Percentiles rank a stretch among this genome's conserved stretches.
Conservation (phyloP, 805 yeast species). For the Wickerhamomyces rabaulensis region DNA sequence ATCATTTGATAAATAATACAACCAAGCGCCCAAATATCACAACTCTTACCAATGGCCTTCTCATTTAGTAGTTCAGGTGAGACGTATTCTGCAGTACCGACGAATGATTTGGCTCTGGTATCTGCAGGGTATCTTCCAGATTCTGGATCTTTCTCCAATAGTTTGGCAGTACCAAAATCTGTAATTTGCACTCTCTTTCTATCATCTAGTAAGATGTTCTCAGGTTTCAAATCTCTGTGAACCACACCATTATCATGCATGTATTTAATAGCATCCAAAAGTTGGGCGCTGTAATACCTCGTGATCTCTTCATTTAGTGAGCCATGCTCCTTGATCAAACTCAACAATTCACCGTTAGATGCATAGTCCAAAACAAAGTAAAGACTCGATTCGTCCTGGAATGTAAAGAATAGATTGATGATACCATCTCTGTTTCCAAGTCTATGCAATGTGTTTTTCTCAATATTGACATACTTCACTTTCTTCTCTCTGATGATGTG, state of each 20-base stretch:
- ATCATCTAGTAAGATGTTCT: constrained; percentile 63
- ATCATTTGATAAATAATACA: constrained; percentile 94
- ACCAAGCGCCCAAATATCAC: constrained; percentile 99
- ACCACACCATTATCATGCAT: constrained; percentile 74
- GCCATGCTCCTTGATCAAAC: constrained; percentile 64
- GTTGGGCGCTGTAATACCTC: constrained; percentile 65
- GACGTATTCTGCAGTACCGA: constrained; percentile 94
- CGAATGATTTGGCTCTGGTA: constrained; percentile 72
- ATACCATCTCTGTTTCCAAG: constrained; percentile 57
- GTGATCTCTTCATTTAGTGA: constrained; percentile 66
- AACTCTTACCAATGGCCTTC: constrained; percentile 80
- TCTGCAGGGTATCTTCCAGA: constrained; percentile 58
- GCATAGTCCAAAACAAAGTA: constrained; percentile 79
- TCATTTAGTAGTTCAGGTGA: constrained; percentile 77
- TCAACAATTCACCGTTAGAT: constrained; percentile 68
- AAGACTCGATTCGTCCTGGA: constrained; percentile 69
- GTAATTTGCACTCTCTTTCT: constrained; percentile 63
- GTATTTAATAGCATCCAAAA: constrained; percentile 64
- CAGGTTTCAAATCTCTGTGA: constrained; percentile 82
- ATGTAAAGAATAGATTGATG: constrained; percentile 67
- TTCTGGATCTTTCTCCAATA: constrained; percentile 44
- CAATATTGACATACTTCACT: constrained; percentile 80
- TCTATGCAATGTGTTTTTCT: constrained; percentile 72
- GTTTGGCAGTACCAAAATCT: constrained; percentile 81
- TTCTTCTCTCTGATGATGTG: constrained; percentile 79